Evolutionary conservation across 2,329 filamentous ascomycete species (phyloP).

Genomic region (Knoxdaviesia proteae): DNA sequence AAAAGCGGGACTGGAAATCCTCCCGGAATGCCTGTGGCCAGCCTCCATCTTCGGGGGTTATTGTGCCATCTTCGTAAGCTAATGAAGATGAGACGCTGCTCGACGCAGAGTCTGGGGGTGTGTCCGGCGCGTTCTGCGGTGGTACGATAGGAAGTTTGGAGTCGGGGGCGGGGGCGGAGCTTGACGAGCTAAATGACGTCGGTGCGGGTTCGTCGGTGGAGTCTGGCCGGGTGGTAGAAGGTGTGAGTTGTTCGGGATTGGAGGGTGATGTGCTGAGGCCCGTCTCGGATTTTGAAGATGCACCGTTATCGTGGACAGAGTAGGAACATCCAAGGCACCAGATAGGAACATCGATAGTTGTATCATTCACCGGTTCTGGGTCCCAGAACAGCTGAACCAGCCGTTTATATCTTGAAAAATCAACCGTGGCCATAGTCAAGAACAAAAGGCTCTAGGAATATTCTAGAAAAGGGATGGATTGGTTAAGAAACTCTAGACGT

Average conservation of each 20-base stretch:
- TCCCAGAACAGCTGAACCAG: conserved; percentile 89
- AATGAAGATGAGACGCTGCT: conserved; percentile 31
- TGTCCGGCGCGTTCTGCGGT: conserved; percentile 16
- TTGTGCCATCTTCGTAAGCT: conserved; percentile 17
- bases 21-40: conserved; percentile 78
- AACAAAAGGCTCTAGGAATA: too few relatives aligned
- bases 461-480: too few relatives aligned
- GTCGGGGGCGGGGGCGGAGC: too few relatives aligned
- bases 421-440: conserved; percentile 29
- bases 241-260: too few relatives aligned
- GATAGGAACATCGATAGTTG: conserved; percentile 43
- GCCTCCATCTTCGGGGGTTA: conserved; percentile 21
- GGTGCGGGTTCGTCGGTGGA: too few relatives aligned
- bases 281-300: too few relatives aligned
- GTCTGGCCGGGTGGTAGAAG: too few relatives aligned
- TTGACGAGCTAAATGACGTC: too few relatives aligned
- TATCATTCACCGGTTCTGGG: conserved; percentile 66
- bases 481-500: too few relatives aligned
- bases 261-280: too few relatives aligned
- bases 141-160: background rate
- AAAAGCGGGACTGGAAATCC: conserved; percentile 82
- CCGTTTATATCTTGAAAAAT: conserved; percentile 56
- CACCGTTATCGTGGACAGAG: conserved; percentile 12
- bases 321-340: conserved; percentile 57
- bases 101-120: conserved; percentile 25